Conservation (phyloP, 2,329 filamentous ascomycete genomes). For the Colletotrichum cordylinicola region DNA sequence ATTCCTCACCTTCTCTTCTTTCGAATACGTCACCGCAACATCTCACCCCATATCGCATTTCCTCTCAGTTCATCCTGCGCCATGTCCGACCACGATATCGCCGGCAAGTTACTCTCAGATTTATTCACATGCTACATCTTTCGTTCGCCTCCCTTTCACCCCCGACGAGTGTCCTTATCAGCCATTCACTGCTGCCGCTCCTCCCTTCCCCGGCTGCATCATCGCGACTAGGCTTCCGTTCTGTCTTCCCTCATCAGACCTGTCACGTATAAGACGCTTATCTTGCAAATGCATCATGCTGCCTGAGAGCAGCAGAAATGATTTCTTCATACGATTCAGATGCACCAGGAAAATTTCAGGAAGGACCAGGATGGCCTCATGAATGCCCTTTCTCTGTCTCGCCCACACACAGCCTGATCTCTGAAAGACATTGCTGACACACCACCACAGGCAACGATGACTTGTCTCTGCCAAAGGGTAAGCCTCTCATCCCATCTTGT, state of each 20-base stretch:
- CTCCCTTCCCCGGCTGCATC: not conserved
- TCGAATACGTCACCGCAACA: not conserved
- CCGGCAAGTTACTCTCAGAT: slow-evolving; percentile 54
- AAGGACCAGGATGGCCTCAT: not conserved
- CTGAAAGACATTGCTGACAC: slow-evolving; percentile 34
- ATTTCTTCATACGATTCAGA: not conserved
- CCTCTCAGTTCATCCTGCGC: not conserved
- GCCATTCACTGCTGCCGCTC: not conserved
- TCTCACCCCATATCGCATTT: not conserved
- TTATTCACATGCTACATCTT: not conserved
- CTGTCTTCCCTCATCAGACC: not conserved
- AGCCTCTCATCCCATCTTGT: slow-evolving; percentile 24
- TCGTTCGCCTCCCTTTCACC: not conserved
- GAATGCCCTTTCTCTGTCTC: not conserved
- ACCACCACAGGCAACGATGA: slow-evolving; percentile 63
- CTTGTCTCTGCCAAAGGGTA: slow-evolving; percentile 69
- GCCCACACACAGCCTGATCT: not conserved
- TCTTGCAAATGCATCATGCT: too few relatives aligned
- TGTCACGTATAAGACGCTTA: not conserved
- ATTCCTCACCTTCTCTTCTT: not conserved
- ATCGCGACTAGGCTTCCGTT: not conserved
- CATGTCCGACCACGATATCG: slow-evolving; percentile 73
- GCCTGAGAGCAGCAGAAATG: not conserved
- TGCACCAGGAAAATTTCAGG: not conserved
- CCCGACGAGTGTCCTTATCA: not conserved